Evolutionary conservation across 1,284 basidiomycete genomes (phyloP), one percentile per base, ranked within the genome.

Genomic region (Ustilago cynodontis): DNA sequence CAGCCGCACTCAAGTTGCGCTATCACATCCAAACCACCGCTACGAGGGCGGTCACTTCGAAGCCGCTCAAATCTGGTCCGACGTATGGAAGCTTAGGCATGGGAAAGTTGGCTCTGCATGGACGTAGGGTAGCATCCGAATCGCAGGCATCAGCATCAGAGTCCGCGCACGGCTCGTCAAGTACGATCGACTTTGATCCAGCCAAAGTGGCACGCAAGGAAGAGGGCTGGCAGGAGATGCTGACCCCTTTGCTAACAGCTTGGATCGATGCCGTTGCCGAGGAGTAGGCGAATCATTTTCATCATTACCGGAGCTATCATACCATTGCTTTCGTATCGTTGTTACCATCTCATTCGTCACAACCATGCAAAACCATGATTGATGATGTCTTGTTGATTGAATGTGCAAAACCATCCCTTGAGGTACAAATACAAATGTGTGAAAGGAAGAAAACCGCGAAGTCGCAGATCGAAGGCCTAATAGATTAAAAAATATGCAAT

Each of bases 221-320:
- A 10, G 88, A 89, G 0, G 93, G 92, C 0, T 95, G 94, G 94
- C 91, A 93, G 60, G 87, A 87, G 22, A 93, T 94, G 92, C 87
- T 95, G 13, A 90, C 91, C 82, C 80, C 81, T 14, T 88, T 90
- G 0, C 86, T 94, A 11, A 53, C 89, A 43, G 86, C 88, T 41
- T 95, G 94, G 93, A 88, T 91, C 66, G 87, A 89, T 22, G 90
- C 89, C 33, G 91, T 92, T 2, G 89, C 92, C 3, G 89, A 90
- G 41, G 93, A 95, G 29, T 55, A 67, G 22, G 26, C 35, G n/a
- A 6, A 7, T n/a, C 1, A 43, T 9, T 5, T 18, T 5, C 18
- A 43, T 6, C 41, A 20, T 20, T 7, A n/a, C 9, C 8, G n/a
- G n/a, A 43, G 7, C 20, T 43, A 7, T 43, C 7, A 43, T 43